Conservation (phyloP, 2,329 filamentous ascomycete genomes). For the Aspergillus brasiliensis region DNA sequence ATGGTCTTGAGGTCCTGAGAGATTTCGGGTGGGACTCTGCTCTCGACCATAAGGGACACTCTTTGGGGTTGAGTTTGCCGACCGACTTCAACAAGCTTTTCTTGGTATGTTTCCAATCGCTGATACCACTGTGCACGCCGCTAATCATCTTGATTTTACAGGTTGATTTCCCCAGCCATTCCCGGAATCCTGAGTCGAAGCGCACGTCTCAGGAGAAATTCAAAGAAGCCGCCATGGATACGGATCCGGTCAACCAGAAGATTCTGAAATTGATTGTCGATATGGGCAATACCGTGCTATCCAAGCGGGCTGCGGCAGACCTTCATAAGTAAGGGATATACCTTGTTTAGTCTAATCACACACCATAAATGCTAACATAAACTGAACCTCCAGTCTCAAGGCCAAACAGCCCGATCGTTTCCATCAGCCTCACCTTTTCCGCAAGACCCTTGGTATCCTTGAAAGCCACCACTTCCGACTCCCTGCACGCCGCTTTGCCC, state of each 20-base stretch:
- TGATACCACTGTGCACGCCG: neutral
- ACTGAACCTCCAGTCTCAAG: slow-evolving; percentile 64
- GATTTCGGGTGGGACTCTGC: slow-evolving; percentile 93
- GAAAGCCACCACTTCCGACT: slow-evolving; percentile 89
- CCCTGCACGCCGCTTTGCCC: slow-evolving; percentile 81
- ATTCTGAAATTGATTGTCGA: slow-evolving; percentile 85
- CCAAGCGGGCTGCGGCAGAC: slow-evolving; percentile 82
- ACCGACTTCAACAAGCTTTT: slow-evolving; percentile 76
- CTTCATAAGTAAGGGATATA: slow-evolving; percentile 58
- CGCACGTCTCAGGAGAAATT: slow-evolving; percentile 48
- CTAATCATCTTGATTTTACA: slow-evolving; percentile 18
- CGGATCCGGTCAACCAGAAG: slow-evolving; percentile 66
- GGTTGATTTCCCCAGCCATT: slow-evolving; percentile 41
- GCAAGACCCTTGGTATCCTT: slow-evolving; percentile 79
- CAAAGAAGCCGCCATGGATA: slow-evolving; percentile 62
- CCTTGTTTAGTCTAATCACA: too few species aligned
- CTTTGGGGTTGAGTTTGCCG: slow-evolving; percentile 85
- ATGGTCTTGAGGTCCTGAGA: slow-evolving; percentile 87
- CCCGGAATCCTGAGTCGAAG: slow-evolving; percentile 46
- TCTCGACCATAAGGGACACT: slow-evolving; percentile 77
- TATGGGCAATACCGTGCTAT: slow-evolving; percentile 88
- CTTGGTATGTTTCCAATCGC: slow-evolving; percentile 53
- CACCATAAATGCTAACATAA: neutral
- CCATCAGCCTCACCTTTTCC: slow-evolving; percentile 74
- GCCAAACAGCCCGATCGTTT: slow-evolving; percentile 74